phyloP scores from a whole-genome alignment of 164 flowering plant genomes.

The Berberis vulgaris region DNA sequence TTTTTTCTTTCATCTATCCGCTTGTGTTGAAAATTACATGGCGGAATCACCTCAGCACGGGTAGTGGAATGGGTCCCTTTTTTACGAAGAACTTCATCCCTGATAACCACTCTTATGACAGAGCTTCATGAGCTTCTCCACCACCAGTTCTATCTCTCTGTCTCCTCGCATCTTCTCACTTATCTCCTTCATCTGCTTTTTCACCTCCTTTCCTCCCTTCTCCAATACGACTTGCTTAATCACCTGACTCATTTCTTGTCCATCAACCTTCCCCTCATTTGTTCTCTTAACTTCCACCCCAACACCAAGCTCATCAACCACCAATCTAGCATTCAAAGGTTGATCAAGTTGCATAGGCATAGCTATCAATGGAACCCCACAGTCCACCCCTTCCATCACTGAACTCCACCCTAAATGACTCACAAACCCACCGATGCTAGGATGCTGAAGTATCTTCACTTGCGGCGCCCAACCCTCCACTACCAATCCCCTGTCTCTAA shows the following conservation, averaged over 20 bases:
- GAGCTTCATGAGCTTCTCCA: slow-evolving; percentile 9
- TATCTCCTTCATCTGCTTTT: slow-evolving; percentile 17
- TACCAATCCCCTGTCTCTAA: slow-evolving; percentile 20
- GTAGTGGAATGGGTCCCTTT: too few relatives aligned
- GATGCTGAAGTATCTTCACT: slow-evolving; percentile 14
- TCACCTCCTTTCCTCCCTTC: slow-evolving; percentile 15
- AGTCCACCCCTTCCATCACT: slow-evolving; percentile 22
- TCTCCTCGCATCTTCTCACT: slow-evolving; percentile 15
- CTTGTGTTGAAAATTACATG: too few relatives aligned
- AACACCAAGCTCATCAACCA: slow-evolving; percentile 22
- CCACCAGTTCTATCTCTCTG: slow-evolving; percentile 15
- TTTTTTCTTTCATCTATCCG: too few relatives aligned
- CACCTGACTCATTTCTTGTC: slow-evolving; percentile 20
- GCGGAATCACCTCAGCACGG: too few relatives aligned
- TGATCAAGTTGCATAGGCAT: slow-evolving; percentile 43
- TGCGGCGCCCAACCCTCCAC: slow-evolving; percentile 34
- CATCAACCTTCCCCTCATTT: slow-evolving; percentile 5
- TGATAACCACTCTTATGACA: neutral
- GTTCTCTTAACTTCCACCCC: slow-evolving; percentile 24
- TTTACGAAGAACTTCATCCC: neutral
- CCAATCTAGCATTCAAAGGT: slow-evolving; percentile 30
- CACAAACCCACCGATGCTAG: slow-evolving; percentile 25
- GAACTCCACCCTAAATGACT: slow-evolving; percentile 37
- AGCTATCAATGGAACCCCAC: slow-evolving; percentile 32
- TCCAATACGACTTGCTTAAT: slow-evolving; percentile 20